These are phyloP conservation scores for Hyphopichia khmerensis DNA, from an alignment of 1,139 yeast species.

Conservation along the genomic window DNA sequence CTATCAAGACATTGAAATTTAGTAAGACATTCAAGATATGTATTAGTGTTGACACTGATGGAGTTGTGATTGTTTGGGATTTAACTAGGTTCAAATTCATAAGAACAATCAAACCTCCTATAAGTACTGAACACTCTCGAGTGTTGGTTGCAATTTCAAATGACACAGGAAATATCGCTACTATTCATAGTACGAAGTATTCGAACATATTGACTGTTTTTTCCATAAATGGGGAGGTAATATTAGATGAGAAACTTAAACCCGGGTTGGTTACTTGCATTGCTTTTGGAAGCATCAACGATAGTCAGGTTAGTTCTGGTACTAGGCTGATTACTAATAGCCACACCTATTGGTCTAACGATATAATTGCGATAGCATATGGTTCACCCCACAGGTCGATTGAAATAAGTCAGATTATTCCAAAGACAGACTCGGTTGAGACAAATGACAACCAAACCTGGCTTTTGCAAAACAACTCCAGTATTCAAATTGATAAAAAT, in stretches of 20 bases:
- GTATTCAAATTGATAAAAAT: slow-evolving; percentile 14
- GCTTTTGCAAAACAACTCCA: slow-evolving; percentile 19
- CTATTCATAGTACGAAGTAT: slow-evolving; percentile 20
- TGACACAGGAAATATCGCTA: slow-evolving; percentile 54
- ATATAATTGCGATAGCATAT: slow-evolving; percentile 28
- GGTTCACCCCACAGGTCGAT: slow-evolving; percentile 12
- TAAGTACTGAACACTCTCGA: slow-evolving; percentile 8
- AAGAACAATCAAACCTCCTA: slow-evolving; percentile 31
- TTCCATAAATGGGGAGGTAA: slow-evolving; percentile 55
- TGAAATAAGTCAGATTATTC: slow-evolving; percentile 27
- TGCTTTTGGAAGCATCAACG: slow-evolving; percentile 34
- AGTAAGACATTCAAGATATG: slow-evolving; percentile 54
- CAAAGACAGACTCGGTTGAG: neutral
- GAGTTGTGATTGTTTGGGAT: slow-evolving; percentile 61
- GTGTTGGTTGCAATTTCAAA: slow-evolving; percentile 49
- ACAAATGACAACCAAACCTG: slow-evolving; percentile 15
- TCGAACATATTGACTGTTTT: slow-evolving; percentile 31
- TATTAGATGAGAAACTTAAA: slow-evolving; percentile 21
- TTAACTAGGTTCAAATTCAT: slow-evolving; percentile 49
- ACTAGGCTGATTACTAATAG: slow-evolving; percentile 18
- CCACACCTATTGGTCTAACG: slow-evolving; percentile 43
- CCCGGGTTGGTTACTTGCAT: slow-evolving; percentile 18
- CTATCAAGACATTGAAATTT: slow-evolving; percentile 40
- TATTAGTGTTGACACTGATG: slow-evolving; percentile 49
- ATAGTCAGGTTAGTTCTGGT: slow-evolving; percentile 25